Evolutionary conservation across 2,329 filamentous ascomycete species (phyloP), one percentile per base, ranked within the genome.

Genomic region (Thielaviopsis ethacetica): DNA sequence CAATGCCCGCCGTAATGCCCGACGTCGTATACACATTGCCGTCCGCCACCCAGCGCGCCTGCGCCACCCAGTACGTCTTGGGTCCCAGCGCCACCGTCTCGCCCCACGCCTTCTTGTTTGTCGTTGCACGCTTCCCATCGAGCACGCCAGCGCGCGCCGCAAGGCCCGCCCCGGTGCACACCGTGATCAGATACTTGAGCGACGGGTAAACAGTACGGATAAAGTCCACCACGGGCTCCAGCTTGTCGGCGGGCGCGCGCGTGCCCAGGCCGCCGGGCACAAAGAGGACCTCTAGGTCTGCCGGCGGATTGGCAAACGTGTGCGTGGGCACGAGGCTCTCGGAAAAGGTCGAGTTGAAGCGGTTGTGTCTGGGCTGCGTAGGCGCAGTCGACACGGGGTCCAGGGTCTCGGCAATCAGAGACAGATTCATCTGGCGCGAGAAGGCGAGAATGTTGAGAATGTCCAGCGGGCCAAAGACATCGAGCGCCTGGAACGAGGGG

Each of bases 11-110:
- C 17, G 61, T 75, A 62, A 72, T 69, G 56, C 84, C 83, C 0
- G 80, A 82, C 1, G 79, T 79, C 3, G 79, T 81, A 82, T 83
- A 87, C 7, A 85, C 70, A 60, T 85, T 83, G 3, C 79, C 82
- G 68, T 86, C 83, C 0, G 74, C 71, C 0, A 85, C 78, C 79
- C 81, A 87, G 47, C 84, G 73, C 21, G 84, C 84, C 27, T 75
- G 73, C 0, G 73, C 69, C 26, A 83, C 73, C 84, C 84, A 88
- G 0, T 78, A 67, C 0, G 83, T 79, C 0, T 73, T 69, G 0
- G 75, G 72, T 0, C 78, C 74, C 57, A 74, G 68, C 1, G 70
- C 66, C 1, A 70, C 76, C 9, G 79, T 75, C 62, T 68, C 68
- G 7, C 69, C 67, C 73, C 78, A 86, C 0, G 75, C 73, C 6